A percentile compares a stretch with the other conserved stretches of the same genome.
These are phyloP conservation scores for Metarhizium humberi DNA, from an alignment of 2,329 filamentous ascomycete genomes.

Conservation along the genomic window DNA sequence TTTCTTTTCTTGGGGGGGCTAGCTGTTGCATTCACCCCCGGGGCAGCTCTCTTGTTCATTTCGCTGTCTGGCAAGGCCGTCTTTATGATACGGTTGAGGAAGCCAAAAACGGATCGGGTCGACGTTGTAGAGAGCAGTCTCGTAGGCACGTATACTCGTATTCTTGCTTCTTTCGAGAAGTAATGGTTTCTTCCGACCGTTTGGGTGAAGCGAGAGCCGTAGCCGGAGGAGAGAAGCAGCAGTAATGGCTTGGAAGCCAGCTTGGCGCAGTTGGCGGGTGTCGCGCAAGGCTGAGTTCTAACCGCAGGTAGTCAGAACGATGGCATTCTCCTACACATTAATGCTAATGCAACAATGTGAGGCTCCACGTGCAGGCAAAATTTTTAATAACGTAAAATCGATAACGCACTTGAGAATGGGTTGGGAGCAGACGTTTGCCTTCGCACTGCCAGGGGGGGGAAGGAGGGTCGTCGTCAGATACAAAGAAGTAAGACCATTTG, in stretches of 20 bases:
- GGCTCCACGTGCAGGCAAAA: neutral
- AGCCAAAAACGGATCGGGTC: conserved; percentile 11
- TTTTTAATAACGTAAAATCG: neutral
- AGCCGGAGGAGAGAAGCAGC: neutral
- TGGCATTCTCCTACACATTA: conserved; percentile 13
- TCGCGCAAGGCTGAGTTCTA: conserved; percentile 15
- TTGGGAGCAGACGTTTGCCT: neutral
- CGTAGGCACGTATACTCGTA: neutral
- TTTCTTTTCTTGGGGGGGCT: conserved; percentile 36
- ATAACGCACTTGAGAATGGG: neutral
- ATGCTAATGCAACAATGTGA: neutral
- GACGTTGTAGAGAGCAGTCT: neutral
- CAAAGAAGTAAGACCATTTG: neutral
- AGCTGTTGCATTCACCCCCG: conserved; percentile 9
- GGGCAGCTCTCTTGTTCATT: conserved; percentile 21
- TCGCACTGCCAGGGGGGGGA: neutral
- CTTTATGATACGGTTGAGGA: conserved; percentile 6
- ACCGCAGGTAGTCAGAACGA: conserved; percentile 17
- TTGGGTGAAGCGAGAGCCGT: neutral
- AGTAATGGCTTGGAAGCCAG: conserved; percentile 2
- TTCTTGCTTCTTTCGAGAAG: neutral
- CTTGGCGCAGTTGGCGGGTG: conserved; percentile 12
- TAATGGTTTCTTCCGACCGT: neutral
- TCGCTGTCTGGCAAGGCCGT: conserved; percentile 8
- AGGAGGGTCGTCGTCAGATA: neutral